These are phyloP conservation scores for Cercospora berteroae DNA, from an alignment of 2,329 filamentous ascomycete species.

Conservation along the genomic window DNA sequence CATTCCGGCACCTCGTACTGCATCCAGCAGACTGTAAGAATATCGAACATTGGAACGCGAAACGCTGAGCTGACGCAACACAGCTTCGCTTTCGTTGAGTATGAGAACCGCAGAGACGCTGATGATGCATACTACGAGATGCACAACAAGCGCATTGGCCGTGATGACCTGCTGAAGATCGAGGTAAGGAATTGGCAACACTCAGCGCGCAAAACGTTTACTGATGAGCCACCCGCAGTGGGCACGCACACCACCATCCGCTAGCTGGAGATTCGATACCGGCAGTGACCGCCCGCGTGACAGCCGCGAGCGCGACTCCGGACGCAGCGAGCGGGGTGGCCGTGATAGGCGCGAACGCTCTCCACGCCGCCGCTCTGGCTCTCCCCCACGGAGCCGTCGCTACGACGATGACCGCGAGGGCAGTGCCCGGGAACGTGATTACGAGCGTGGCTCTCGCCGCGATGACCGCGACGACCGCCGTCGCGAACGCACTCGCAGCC, in stretches of 20 bases:
- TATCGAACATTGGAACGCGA: constrained; percentile 11
- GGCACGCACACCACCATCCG: constrained; percentile 95
- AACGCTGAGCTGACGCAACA: constrained; percentile 39
- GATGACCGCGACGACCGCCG: constrained; percentile 69
- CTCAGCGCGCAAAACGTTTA: neutral
- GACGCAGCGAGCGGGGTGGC: constrained; percentile 50
- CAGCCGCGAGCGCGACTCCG: constrained; percentile 52
- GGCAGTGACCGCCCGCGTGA: constrained; percentile 52
- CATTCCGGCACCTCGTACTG: constrained; percentile 92
- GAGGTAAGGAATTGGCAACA: constrained; percentile 63
- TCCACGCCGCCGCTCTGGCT: constrained; percentile 63
- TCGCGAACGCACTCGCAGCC: constrained; percentile 66
- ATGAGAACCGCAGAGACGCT: constrained; percentile 95
- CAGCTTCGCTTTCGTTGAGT: constrained; percentile 97
- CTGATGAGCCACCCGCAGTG: constrained; percentile 60
- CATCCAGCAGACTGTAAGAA: constrained; percentile 90
- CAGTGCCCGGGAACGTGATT: constrained; percentile 66
- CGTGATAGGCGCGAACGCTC: constrained; percentile 61
- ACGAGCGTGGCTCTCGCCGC: constrained; percentile 71
- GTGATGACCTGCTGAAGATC: constrained; percentile 95
- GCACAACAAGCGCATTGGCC: constrained; percentile 98
- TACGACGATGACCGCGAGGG: constrained; percentile 70
- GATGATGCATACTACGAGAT: constrained; percentile 99
- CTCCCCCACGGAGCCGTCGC: constrained; percentile 56
- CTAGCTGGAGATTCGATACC: constrained; percentile 96